Evolutionary conservation across 2,329 filamentous ascomycete species (phyloP).

Genomic region (Didymella pinodella): DNA sequence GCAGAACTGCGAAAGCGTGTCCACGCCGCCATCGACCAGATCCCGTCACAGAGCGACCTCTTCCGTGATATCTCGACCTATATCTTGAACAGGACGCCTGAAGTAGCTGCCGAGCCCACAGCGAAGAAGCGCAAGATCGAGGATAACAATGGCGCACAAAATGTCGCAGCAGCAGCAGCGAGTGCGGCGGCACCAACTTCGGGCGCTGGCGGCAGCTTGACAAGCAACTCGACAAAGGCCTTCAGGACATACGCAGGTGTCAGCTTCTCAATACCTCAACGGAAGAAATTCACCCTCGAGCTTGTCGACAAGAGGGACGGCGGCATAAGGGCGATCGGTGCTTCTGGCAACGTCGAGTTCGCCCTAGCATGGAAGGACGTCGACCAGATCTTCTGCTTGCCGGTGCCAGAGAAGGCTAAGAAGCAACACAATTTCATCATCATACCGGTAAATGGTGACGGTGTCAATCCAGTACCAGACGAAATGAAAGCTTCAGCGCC

Average conservation of each 20-base stretch:
- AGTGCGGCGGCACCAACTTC: background rate
- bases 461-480: conserved; percentile 56
- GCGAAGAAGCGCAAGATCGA: conserved; percentile 53
- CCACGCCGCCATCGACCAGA: conserved; percentile 48
- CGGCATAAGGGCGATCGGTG: conserved; percentile 59
- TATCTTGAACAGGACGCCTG: conserved; percentile 41
- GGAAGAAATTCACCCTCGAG: conserved; percentile 70
- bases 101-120: conserved; percentile 36
- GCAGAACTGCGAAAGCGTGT: conserved; percentile 50
- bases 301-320: conserved; percentile 56
- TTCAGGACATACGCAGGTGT: conserved; percentile 56
- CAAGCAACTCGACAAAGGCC: conserved; percentile 35
- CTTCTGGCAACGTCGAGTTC: conserved; percentile 63
- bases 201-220: conserved; percentile 26
- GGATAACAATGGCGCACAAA: conserved; percentile 33
- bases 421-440: conserved; percentile 70
- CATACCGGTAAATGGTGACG: conserved; percentile 61
- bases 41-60: conserved; percentile 43
- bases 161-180: conserved; percentile 13
- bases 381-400: conserved; percentile 67
- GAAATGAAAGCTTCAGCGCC: conserved; percentile 48
- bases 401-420: conserved; percentile 70
- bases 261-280: conserved; percentile 67
- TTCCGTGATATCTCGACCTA: conserved; percentile 50
- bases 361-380: conserved; percentile 59